These are phyloP conservation scores for Pyrenula massariospora DNA, from an alignment of 495 filamentous ascomycete genomes.

Conservation along the genomic window DNA sequence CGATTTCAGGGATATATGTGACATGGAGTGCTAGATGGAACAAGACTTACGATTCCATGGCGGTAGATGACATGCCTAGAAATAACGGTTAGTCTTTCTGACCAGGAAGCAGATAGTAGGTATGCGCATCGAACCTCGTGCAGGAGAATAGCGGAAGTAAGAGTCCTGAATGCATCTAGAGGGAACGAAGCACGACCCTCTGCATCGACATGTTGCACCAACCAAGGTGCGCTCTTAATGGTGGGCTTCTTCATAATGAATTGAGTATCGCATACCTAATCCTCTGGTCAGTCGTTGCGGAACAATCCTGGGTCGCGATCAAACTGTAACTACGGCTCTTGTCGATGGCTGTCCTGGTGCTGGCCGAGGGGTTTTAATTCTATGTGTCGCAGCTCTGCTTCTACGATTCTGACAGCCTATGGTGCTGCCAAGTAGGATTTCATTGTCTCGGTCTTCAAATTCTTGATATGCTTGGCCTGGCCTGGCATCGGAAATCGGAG, in stretches of 20 bases:
- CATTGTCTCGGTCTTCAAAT: background rate
- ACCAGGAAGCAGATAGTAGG: background rate
- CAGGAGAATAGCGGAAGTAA: background rate
- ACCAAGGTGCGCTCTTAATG: no score
- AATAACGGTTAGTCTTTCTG: background rate
- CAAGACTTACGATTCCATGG: background rate
- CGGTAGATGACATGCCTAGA: background rate
- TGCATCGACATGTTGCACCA: no score
- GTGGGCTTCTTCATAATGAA: background rate
- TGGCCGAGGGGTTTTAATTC: background rate
- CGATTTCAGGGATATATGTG: no score
- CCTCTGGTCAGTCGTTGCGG: background rate
- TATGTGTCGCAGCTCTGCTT: background rate
- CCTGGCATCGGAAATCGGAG: background rate
- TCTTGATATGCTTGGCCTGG: background rate
- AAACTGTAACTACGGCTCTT: background rate
- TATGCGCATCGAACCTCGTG: background rate
- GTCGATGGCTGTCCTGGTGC: background rate
- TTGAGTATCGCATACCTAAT: background rate
- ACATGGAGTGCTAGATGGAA: no score
- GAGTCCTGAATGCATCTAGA: background rate
- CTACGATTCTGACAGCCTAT: background rate
- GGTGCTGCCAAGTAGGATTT: background rate
- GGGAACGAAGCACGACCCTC: background rate
- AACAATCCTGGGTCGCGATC: background rate